These are phyloP conservation scores for Boletus albobrunnescens DNA, from an alignment of 1,284 basidiomycete species.

Conservation along the genomic window DNA sequence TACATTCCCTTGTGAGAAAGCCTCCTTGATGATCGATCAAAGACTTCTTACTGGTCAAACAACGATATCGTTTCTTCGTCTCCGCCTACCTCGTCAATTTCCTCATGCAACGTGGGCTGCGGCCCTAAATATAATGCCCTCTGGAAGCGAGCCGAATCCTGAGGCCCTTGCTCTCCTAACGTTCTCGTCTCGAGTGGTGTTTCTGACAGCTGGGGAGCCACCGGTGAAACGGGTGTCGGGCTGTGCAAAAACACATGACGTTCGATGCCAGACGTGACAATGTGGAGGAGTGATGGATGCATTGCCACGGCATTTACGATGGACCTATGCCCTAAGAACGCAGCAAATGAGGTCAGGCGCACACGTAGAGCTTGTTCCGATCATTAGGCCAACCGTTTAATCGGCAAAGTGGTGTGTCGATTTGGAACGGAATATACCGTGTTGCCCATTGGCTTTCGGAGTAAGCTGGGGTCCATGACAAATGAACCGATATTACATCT, in stretches of 20 bases:
- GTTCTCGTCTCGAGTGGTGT: conserved; percentile 48
- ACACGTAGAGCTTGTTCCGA: not conserved
- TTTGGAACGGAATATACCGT: conserved; percentile 51
- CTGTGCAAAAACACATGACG: conserved; percentile 66
- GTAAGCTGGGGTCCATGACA: conserved; percentile 41
- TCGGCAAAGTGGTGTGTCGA: conserved; percentile 53
- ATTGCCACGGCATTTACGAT: conserved; percentile 71
- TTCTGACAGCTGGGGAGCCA: conserved; percentile 38
- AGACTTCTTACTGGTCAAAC: conserved; percentile 47
- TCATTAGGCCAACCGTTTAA: conserved; percentile 45
- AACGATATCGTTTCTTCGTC: conserved; percentile 41
- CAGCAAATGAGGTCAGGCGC: conserved; percentile 6
- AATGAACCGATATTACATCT: conserved; percentile 9
- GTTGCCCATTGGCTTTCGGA: conserved; percentile 34
- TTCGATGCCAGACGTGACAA: conserved; percentile 70
- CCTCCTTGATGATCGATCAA: conserved; percentile 8
- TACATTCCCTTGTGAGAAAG: conserved; percentile 7
- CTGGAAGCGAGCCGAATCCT: conserved; percentile 34
- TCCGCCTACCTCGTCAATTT: conserved; percentile 36
- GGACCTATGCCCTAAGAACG: conserved; percentile 56
- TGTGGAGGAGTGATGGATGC: conserved; percentile 64
- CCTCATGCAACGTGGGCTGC: conserved; percentile 27
- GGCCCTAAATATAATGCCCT: conserved; percentile 32
- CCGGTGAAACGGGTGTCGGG: conserved; percentile 51
- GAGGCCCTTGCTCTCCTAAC: conserved; percentile 31